These are phyloP conservation scores for Cordyceps farinosa DNA, from an alignment of 2,329 filamentous ascomycete species.

Conservation along the genomic window DNA sequence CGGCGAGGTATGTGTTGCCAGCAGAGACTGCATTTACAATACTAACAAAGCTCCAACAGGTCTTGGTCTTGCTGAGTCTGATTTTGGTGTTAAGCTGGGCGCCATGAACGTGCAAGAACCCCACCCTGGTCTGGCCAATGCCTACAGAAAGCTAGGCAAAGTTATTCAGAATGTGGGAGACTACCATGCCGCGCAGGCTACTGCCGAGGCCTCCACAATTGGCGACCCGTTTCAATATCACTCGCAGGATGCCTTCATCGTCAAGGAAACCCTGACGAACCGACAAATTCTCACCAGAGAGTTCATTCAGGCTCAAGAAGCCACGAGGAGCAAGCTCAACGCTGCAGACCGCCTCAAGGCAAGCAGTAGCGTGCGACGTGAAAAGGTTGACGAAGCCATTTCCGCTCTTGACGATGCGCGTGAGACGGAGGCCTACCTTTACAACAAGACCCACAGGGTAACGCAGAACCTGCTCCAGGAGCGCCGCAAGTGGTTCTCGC, in stretches of 20 bases:
- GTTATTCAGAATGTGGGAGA: conserved; percentile 91
- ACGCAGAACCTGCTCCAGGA: conserved; percentile 86
- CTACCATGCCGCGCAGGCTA: conserved; percentile 93
- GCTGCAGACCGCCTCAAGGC: conserved; percentile 87
- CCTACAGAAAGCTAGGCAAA: conserved; percentile 92
- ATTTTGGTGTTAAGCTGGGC: conserved; percentile 86
- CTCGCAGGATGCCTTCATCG: conserved; percentile 92
- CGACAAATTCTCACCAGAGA: conserved; percentile 94
- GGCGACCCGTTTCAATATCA: conserved; percentile 93
- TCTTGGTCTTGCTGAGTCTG: conserved; percentile 85
- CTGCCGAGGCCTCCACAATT: conserved; percentile 90
- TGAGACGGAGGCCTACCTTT: conserved; percentile 74
- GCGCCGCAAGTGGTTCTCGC: conserved; percentile 83
- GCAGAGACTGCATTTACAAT: background rate
- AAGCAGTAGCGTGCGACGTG: conserved; percentile 78
- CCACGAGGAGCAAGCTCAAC: conserved; percentile 74
- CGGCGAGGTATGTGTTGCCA: conserved; percentile 64
- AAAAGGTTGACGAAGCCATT: conserved; percentile 99
- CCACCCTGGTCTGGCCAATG: conserved; percentile 80
- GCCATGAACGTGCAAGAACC: conserved; percentile 86
- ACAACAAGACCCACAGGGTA: conserved; percentile 82
- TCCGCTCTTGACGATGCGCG: conserved; percentile 82
- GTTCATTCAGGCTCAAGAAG: conserved; percentile 84
- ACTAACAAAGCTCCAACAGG: conserved; percentile 50
- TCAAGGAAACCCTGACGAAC: conserved; percentile 97